Evolutionary conservation across 257 asterid species (phyloP).

Genomic region (Solanum sejunctum): DNA sequence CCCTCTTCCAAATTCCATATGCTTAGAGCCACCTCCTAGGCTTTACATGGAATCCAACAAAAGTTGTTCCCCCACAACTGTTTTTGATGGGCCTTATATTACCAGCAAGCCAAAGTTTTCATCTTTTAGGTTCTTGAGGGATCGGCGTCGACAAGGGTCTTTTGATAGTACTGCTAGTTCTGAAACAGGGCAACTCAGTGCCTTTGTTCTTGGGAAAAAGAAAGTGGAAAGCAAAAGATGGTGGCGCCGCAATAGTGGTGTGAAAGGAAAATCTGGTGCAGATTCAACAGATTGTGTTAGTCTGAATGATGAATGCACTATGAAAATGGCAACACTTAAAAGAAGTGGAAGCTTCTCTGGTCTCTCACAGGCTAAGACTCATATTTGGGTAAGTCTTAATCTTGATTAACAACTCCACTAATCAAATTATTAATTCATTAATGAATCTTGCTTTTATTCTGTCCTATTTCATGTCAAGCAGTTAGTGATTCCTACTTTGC

Average conservation of each 20-base stretch:
- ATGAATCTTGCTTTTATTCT: not conserved
- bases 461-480: not conserved
- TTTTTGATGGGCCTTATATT: conserved; percentile 39
- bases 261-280: conserved; percentile 16
- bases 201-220: conserved; percentile 16
- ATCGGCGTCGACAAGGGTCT: conserved; percentile 6
- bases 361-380: conserved; percentile 32
- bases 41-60: conserved; percentile 1
- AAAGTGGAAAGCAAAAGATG: conserved; percentile 3
- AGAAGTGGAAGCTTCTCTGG: conserved; percentile 47
- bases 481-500: not conserved
- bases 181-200: conserved; percentile 13
- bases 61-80: conserved; percentile 36
- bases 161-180: conserved; percentile 9
- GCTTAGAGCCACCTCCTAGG: conserved; percentile 37
- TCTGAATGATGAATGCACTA: conserved; percentile 1
- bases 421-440: not conserved
- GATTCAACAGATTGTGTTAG: conserved; percentile 3
- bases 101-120: conserved; percentile 26
- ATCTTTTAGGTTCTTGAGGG: conserved; percentile 28
- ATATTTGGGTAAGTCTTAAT: conserved; percentile 44
- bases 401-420: not conserved
- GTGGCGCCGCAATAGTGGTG: conserved; percentile 1
- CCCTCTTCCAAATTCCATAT: conserved; percentile 9
- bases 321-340: conserved; percentile 10